phyloP scores from a whole-genome alignment of 306 rosid genomes.

The Ceratonia siliqua region DNA sequence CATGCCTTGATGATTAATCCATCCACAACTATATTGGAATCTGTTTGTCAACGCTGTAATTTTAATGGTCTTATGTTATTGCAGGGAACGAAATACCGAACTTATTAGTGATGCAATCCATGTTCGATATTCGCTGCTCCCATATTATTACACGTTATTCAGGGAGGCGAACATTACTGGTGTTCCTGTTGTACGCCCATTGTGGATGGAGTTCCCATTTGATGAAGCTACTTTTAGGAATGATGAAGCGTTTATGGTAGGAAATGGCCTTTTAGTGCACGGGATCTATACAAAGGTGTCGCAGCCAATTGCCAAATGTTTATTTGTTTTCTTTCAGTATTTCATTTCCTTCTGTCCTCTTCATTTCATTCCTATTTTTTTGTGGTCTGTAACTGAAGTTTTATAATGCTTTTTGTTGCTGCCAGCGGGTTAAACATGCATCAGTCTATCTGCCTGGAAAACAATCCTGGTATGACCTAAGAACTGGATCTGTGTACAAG shows the following conservation, averaged over 20 bases:
- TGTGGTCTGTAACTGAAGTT: slow-evolving; percentile 20
- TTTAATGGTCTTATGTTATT: slow-evolving; percentile 36
- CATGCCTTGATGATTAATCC: slow-evolving; percentile 12
- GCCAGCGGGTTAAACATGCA: slow-evolving; percentile 68
- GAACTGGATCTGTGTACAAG: slow-evolving; percentile 68
- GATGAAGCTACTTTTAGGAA: slow-evolving; percentile 90
- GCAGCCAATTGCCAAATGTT: slow-evolving; percentile 21
- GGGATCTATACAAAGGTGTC: slow-evolving; percentile 90
- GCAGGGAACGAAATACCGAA: slow-evolving; percentile 80
- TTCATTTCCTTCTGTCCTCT: background rate
- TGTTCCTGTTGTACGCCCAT: slow-evolving; percentile 82
- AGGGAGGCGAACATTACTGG: slow-evolving; percentile 91
- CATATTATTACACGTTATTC: slow-evolving; percentile 87
- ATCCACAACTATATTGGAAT: slow-evolving; percentile 3
- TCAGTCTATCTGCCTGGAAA: slow-evolving; percentile 90
- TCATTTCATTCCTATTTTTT: slow-evolving; percentile 2
- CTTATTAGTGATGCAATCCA: slow-evolving; percentile 84
- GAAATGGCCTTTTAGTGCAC: slow-evolving; percentile 87
- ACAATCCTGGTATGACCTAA: slow-evolving; percentile 84
- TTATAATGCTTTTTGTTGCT: slow-evolving; percentile 23
- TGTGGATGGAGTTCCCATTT: slow-evolving; percentile 98
- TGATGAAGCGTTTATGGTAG: slow-evolving; percentile 97
- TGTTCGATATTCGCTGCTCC: slow-evolving; percentile 80
- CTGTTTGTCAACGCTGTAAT: slow-evolving; percentile 22
- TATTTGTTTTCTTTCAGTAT: slow-evolving; percentile 13